Percentiles rank a stretch among this genome's conserved stretches.
phyloP scores from a whole-genome alignment of 148 eudicot genomes.

The Heliamphora exappendiculata region DNA sequence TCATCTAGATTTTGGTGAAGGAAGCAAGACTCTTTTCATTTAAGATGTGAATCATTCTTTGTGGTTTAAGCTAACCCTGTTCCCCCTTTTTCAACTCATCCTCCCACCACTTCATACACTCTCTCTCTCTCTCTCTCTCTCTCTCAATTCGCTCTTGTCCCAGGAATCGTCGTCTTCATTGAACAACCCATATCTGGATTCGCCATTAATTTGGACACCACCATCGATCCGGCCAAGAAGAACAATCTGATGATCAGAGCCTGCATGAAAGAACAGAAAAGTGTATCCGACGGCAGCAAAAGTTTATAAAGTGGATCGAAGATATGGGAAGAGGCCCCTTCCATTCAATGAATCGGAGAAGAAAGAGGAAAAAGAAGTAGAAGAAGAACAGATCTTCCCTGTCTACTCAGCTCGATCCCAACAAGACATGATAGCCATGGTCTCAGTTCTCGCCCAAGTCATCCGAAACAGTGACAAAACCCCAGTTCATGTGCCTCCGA shows the following conservation, averaged over 20 bases:
- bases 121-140: background rate
- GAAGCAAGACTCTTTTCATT: too few species aligned
- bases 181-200: background rate
- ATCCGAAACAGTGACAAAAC: slow-evolving; percentile 17
- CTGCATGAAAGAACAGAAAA: background rate
- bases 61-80: too few species aligned
- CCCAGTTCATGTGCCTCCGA: background rate
- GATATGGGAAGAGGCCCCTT: slow-evolving; percentile 52
- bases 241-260: too few species aligned
- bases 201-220: background rate
- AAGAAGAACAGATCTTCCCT: slow-evolving; percentile 18
- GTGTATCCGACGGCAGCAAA: background rate
- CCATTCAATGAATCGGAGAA: slow-evolving; percentile 16
- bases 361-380: slow-evolving; percentile 9
- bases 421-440: slow-evolving; percentile 55
- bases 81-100: background rate
- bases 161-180: background rate
- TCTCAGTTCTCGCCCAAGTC: slow-evolving; percentile 53
- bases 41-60: too few species aligned
- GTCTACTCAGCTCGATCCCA: slow-evolving; percentile 44
- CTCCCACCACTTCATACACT: background rate
- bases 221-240: background rate
- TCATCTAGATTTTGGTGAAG: too few species aligned
- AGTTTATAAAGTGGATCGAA: slow-evolving; percentile 18
- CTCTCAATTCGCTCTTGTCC: too few species aligned